Base-by-base conservation (phyloP, 1,139 yeast species). In the Pichia sp. region DNA sequence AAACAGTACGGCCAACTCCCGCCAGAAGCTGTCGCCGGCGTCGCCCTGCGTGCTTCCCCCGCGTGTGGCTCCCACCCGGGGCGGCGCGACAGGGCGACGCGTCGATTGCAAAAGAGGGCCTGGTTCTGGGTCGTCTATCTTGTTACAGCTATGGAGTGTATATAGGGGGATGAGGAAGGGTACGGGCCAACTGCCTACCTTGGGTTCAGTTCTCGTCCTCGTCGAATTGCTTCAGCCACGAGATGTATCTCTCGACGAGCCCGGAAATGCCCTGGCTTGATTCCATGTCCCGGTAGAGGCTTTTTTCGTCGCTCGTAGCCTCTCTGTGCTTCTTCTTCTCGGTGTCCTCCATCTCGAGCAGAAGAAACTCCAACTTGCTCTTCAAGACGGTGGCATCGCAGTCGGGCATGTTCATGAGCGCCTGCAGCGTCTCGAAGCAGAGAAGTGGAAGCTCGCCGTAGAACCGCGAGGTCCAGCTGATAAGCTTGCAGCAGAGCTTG, bases 401-500 rank as follows among this genome's bases (percentile, higher is more conserved):
- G 19, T 63, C 63, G 11, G 62, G 59, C 7, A 45, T 34, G 4
- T 61, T 63, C 26, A 61, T 55, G 19, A 67, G 46, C 4, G 42
- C 45, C 31, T 61, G 55, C 29, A 68, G 54, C 1, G 62, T 63
- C 34, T 57, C 50, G 16, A 65, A 45, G 29, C 65, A 60, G 8
- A 61, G 51, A 2, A 65, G 51, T 3, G 70, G 62, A 42, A 69
- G 69, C 47, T 69, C 72, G 1, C 71, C 71, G 47, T 69, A 70
- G 56, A 61, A 69, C 45, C 72, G 60, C 38, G 66, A 63, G 38
- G 63, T 63, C 70, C 71, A 70, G 55, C 70, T 63, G 40, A 67
- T 56, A 23, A 63, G 53, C 45, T 67, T 64, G 45, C 65, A 61
- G 29, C 64, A 59, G 16, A 66, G 47, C 44, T 62, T 59, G 34